phyloP scores from a whole-genome alignment of 495 filamentous ascomycete genomes.

The Xylaria castorea region DNA sequence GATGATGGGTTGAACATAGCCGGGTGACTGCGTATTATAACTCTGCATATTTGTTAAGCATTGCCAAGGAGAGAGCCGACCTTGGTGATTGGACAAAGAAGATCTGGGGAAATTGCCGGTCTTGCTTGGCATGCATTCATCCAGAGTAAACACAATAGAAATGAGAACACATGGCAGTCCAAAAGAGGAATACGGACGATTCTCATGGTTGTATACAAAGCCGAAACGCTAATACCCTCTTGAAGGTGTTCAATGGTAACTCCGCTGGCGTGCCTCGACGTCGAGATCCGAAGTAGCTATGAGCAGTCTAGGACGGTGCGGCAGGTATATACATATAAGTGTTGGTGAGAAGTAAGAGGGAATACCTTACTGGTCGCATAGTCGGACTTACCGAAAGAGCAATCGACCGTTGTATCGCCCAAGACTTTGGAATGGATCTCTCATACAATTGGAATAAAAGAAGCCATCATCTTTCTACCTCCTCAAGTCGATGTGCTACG shows the following conservation, averaged over 20 bases:
- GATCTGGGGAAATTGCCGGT: slow-evolving; percentile 36
- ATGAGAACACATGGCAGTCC: slow-evolving; percentile 23
- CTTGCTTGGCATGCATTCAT: slow-evolving; percentile 29
- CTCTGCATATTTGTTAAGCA: not conserved
- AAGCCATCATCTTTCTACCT: too few relatives aligned
- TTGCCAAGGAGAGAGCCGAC: slow-evolving; percentile 28
- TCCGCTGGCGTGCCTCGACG: too few relatives aligned
- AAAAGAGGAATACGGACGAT: slow-evolving; percentile 22
- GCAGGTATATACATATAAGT: not conserved
- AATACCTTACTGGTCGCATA: not conserved
- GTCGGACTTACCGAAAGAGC: not conserved
- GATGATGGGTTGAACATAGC: slow-evolving; percentile 21
- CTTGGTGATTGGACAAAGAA: slow-evolving; percentile 26
- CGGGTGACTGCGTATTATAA: slow-evolving; percentile 11
- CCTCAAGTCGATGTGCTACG: too few relatives aligned
- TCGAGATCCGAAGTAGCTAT: not conserved
- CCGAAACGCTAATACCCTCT: not conserved
- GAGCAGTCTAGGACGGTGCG: not conserved
- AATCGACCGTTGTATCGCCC: not conserved
- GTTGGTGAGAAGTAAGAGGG: not conserved
- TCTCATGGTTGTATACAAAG: not conserved
- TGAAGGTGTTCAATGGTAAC: not conserved
- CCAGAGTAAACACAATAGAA: slow-evolving; percentile 26
- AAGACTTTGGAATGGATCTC: not conserved
- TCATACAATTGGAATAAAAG: too few relatives aligned